Base-by-base conservation (phyloP, 495 filamentous ascomycete genomes). In the Amphirosellinia nigrospora region DNA sequence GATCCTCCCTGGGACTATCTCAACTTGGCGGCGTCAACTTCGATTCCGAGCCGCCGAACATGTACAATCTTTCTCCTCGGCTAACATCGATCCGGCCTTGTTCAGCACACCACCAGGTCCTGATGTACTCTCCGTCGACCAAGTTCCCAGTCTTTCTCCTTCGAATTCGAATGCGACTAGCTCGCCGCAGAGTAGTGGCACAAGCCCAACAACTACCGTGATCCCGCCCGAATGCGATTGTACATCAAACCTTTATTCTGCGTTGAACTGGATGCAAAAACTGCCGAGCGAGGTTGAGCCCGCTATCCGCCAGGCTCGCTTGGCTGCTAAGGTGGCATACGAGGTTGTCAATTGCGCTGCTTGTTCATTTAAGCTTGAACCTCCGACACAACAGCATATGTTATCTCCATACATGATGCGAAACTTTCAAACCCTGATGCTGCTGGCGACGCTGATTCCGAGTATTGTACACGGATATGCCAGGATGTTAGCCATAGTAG, bases 351-450 rank as follows among this genome's bases (percentile, higher is more conserved):
- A 85, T 73, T 93, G 90, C 76, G 75, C 81, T 46, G 71, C 79
- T 19, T 93, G 90, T 72, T 85, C 85, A 19, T 81, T 83, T 43
- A 76, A 77, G 34, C 71, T 88, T 21, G 69, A 70, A 7, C 45
- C 39, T 13, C 41, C 41, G 23, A 13, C 16, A 16, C 66, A 62
- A 34, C 36, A 43, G 34, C 10, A 15, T 3, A 30, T 39, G 2
- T 46, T 23, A 16, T 59, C 72, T 0, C 43, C 55, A 13, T 52
- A 50, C 0, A 55, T 70, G 28, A 80, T 85, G 61, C 77, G 78
- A 16, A 43, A 78, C 53, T 82, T 86, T 72, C 90, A 92, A 68
- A 91, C 87, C 73, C 82, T 89, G 46, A 91, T 92, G 89, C 85
- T 91, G 65, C 85, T 90, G 13, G 89, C 86, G 8, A 88, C 89